Conservation (phyloP, 78 protist genomes). For the Pigoraptor vietnamica region DNA sequence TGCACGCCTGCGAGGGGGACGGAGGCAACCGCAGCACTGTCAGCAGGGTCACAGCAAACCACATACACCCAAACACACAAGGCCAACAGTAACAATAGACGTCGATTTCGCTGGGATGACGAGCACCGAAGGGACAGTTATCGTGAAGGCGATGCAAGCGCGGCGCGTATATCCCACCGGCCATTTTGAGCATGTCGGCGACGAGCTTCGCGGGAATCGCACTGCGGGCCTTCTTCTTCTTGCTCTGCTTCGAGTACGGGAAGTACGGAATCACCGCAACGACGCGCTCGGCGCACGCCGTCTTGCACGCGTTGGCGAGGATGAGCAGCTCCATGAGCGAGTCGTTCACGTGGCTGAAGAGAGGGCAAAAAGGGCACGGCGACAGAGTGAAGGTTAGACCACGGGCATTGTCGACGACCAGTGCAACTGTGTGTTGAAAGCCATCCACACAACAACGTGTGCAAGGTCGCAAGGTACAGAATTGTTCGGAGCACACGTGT, state of each 20-base stretch:
- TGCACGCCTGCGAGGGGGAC: slow-evolving; percentile 35
- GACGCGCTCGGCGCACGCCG: slow-evolving; percentile 61
- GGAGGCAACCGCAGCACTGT: background rate
- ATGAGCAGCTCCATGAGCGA: slow-evolving; percentile 74
- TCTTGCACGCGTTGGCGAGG: slow-evolving; percentile 41
- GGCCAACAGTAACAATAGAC: background rate
- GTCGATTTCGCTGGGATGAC: too few relatives aligned
- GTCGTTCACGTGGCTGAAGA: slow-evolving; percentile 54
- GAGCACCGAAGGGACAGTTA: too few relatives aligned
- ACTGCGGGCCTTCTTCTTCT: slow-evolving; percentile 66
- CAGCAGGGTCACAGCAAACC: background rate
- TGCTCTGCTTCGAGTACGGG: slow-evolving; percentile 69
- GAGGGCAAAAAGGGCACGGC: background rate
- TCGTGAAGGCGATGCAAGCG: too few relatives aligned
- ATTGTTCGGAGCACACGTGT: background rate
- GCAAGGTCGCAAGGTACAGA: too few relatives aligned
- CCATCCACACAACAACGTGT: background rate
- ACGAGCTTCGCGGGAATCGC: slow-evolving; percentile 73
- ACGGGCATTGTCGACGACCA: background rate
- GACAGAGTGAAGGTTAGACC: background rate
- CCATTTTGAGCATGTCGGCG: slow-evolving; percentile 47
- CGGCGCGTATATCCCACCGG: too few relatives aligned
- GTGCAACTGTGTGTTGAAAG: background rate
- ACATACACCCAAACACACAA: slow-evolving; percentile 4
- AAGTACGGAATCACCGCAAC: slow-evolving; percentile 82